Conservation (phyloP, 1,139 yeast genomes). For the Lodderomyces oxycetoniae region DNA sequence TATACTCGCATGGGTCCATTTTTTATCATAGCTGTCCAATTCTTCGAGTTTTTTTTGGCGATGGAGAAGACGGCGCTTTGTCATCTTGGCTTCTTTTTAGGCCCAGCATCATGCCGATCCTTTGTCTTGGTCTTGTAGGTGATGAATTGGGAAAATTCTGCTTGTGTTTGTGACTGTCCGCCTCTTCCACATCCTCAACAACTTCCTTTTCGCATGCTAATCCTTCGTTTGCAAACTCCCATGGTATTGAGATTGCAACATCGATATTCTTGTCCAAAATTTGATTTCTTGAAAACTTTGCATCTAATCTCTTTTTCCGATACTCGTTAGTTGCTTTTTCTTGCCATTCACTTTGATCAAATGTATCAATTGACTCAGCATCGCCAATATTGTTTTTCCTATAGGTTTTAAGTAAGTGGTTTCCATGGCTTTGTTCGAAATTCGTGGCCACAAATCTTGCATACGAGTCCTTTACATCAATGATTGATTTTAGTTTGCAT, state of each 20-base stretch:
- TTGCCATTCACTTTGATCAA: slow-evolving; percentile 17
- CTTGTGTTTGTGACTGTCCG: no score
- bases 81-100: no score
- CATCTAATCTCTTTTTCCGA: slow-evolving; percentile 6
- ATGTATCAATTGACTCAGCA: slow-evolving; percentile 15
- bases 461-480: slow-evolving; percentile 32
- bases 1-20: no score
- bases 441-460: slow-evolving; percentile 32
- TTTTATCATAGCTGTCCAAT: slow-evolving; percentile 7
- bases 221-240: slow-evolving; percentile 7
- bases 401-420: slow-evolving; percentile 30
- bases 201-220: background rate
- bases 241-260: slow-evolving; percentile 5
- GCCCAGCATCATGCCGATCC: no score
- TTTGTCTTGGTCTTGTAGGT: no score
- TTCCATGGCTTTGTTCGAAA: slow-evolving; percentile 35
- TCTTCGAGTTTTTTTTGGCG: slow-evolving; percentile 2
- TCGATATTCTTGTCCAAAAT: slow-evolving; percentile 8
- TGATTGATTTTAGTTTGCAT: slow-evolving; percentile 19
- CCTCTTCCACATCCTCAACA: background rate
- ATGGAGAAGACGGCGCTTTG: slow-evolving; percentile 1
- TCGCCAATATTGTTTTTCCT: slow-evolving; percentile 16
- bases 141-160: no score
- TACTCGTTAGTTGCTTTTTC: slow-evolving; percentile 9
- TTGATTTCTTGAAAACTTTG: slow-evolving; percentile 2